Percentiles rank a stretch among this genome's conserved stretches.
Conservation (phyloP, 768 basidiomycete species). For the Amanita polypyramis region DNA sequence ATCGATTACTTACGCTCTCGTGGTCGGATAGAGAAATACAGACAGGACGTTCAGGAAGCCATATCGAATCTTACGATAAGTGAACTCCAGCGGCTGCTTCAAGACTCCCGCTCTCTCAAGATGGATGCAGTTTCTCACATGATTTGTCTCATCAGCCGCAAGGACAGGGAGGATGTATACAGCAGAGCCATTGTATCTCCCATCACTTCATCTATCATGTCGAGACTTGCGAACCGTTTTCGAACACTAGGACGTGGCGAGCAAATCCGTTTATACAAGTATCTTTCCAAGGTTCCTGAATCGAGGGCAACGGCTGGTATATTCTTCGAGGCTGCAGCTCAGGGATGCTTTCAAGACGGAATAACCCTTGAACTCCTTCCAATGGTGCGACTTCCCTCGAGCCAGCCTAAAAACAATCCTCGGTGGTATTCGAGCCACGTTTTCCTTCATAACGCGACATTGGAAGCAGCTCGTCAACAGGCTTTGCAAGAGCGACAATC, state of each 20-base stretch:
- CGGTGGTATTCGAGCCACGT: too few relatives aligned
- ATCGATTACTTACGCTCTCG: too few relatives aligned
- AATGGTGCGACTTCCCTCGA: too few relatives aligned
- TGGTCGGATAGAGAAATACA: background rate
- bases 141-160: conserved; percentile 13
- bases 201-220: conserved; percentile 10
- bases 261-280: conserved; percentile 12
- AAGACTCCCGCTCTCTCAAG: conserved; percentile 6
- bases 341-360: conserved; percentile 9
- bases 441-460: too few relatives aligned
- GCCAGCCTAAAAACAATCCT: too few relatives aligned
- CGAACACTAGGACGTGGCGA: conserved; percentile 11
- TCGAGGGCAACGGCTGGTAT: conserved; percentile 11
- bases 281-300: too few relatives aligned
- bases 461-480: too few relatives aligned
- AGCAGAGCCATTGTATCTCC: conserved; percentile 8
- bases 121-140: conserved; percentile 13
- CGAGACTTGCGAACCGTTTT: conserved; percentile 11
- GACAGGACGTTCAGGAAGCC: background rate
- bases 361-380: too few relatives aligned
- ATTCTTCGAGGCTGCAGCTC: conserved; percentile 12
- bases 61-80: background rate
- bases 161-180: conserved; percentile 8
- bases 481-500: too few relatives aligned
- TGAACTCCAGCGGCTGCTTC: conserved; percentile 7